Conservation (phyloP, 2,329 filamentous ascomycete species). For the Ophiostoma tasmaniense region DNA sequence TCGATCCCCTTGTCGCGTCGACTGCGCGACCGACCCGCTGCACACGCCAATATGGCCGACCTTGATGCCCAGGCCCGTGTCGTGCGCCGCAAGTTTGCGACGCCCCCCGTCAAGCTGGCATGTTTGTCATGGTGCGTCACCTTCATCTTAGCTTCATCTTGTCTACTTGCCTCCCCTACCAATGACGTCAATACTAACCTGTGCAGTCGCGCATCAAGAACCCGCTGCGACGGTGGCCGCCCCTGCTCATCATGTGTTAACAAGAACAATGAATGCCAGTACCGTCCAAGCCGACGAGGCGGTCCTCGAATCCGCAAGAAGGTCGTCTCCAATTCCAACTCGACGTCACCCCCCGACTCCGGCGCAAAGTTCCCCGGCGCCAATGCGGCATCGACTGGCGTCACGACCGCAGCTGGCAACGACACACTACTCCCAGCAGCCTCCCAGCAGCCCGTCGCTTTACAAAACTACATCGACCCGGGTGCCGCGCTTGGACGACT, state of each 20-base stretch:
- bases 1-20: not conserved
- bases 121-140: conserved; percentile 40
- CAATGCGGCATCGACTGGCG: not conserved
- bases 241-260: conserved; percentile 30
- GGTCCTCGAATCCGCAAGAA: conserved; percentile 37
- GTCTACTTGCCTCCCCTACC: not conserved
- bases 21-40: not conserved
- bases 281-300: conserved; percentile 36
- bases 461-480: conserved; percentile 37
- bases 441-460: conserved; percentile 23
- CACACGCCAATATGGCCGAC: conserved; percentile 15
- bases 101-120: conserved; percentile 42
- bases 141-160: not conserved
- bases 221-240: conserved; percentile 22
- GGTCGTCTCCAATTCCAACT: conserved; percentile 18
- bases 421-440: conserved; percentile 23
- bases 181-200: conserved; percentile 17
- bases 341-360: conserved; percentile 7
- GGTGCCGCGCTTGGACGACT: conserved; percentile 41
- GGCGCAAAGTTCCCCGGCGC: conserved; percentile 11
- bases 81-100: conserved; percentile 32
- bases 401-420: conserved; percentile 11
- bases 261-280: conserved; percentile 35
- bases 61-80: conserved; percentile 13
- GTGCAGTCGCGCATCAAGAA: conserved; percentile 25